phyloP scores from a whole-genome alignment of 768 basidiomycete genomes.

The Asterophora parasitica region DNA sequence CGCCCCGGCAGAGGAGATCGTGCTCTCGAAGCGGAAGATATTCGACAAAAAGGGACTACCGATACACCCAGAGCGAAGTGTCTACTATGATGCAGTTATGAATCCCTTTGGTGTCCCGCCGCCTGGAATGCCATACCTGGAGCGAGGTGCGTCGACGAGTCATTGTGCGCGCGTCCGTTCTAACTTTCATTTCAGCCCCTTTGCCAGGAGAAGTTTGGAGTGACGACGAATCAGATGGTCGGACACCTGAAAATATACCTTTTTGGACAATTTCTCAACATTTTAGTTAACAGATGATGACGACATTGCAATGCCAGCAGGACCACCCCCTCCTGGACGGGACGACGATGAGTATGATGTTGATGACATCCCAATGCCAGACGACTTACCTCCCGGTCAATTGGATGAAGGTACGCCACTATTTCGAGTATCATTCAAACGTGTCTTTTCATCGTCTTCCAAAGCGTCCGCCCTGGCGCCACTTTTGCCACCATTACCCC shows the following conservation, averaged over 20 bases:
- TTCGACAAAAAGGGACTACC: constrained; percentile 85
- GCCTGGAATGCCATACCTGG: constrained; percentile 94
- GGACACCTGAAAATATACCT: not conserved
- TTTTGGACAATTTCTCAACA: constrained; percentile 4
- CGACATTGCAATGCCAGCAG: constrained; percentile 62
- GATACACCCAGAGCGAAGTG: constrained; percentile 84
- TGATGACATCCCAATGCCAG: constrained; percentile 88
- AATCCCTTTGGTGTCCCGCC: constrained; percentile 93
- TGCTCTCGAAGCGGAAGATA: constrained; percentile 49
- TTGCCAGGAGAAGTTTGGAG: constrained; percentile 58
- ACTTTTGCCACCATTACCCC: constrained; percentile 10
- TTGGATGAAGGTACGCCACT: constrained; percentile 15
- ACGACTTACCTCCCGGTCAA: constrained; percentile 61
- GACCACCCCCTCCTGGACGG: constrained; percentile 54
- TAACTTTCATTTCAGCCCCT: constrained; percentile 38
- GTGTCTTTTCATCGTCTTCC: not conserved
- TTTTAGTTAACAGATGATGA: constrained; percentile 38
- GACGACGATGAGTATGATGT: constrained; percentile 51
- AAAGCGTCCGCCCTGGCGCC: constrained; percentile 5
- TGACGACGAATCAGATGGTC: constrained; percentile 53
- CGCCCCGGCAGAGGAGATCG: constrained; percentile 34
- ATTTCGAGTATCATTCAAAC: not conserved
- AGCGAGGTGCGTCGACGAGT: constrained; percentile 62
- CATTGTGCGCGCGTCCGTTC: not conserved
- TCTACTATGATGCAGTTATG: constrained; percentile 91